Conservation (phyloP, 2,329 filamentous ascomycete genomes). For the Teratosphaeria destructans region DNA sequence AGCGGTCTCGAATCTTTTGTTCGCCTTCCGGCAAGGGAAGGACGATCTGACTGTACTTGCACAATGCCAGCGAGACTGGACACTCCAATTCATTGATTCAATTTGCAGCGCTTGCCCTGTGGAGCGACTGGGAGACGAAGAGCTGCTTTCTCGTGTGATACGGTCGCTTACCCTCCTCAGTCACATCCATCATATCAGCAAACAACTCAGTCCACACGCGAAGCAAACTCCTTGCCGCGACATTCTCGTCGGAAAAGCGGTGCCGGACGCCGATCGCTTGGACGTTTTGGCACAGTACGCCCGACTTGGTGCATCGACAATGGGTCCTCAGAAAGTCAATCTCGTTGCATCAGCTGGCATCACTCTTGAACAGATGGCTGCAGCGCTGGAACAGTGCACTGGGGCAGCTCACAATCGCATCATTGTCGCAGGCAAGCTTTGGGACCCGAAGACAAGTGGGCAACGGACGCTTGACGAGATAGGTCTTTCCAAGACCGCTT, state of each 20-base stretch:
- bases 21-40: neutral
- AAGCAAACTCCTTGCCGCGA: neutral
- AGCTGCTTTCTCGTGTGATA: neutral
- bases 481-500: constrained; percentile 12
- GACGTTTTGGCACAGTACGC: neutral
- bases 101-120: neutral
- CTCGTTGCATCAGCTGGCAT: constrained; percentile 8
- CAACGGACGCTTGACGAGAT: constrained; percentile 9
- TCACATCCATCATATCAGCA: neutral
- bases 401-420: constrained; percentile 14
- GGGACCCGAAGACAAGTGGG: constrained; percentile 10
- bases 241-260: neutral
- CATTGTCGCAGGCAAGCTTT: constrained; percentile 14
- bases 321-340: neutral
- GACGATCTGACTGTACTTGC: neutral
- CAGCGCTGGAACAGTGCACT: constrained; percentile 13
- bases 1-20: constrained; percentile 5
- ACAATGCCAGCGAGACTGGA: neutral
- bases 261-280: constrained; percentile 1
- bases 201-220: neutral
- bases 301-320: neutral
- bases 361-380: constrained; percentile 13
- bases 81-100: neutral
- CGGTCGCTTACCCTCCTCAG: neutral
- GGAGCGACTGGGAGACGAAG: neutral